A percentile compares a stretch with the other conserved stretches of the same genome.
Conservation (phyloP, 2,329 filamentous ascomycete genomes). For the Aspergillus bombycis region DNA sequence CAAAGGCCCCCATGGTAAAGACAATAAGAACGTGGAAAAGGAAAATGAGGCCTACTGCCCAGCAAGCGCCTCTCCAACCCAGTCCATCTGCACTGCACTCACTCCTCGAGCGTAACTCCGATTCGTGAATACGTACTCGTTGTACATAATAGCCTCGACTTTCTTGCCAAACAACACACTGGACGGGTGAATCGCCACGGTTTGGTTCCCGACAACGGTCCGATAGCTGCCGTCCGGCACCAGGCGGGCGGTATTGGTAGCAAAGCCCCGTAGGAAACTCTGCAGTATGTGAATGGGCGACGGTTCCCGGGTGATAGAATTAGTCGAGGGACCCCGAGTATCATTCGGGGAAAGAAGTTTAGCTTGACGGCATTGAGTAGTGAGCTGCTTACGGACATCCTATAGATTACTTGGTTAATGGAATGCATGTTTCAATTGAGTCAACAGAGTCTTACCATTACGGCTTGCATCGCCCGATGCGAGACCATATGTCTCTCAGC, state of each 20-base stretch:
- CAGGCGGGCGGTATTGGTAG: constrained; percentile 62
- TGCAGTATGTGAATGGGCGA: constrained; percentile 56
- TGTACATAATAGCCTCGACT: constrained; percentile 66
- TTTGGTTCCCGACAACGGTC: constrained; percentile 64
- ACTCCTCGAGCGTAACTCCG: constrained; percentile 65
- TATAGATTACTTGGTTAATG: constrained; percentile 22
- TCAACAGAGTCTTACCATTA: constrained; percentile 51
- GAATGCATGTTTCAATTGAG: background rate
- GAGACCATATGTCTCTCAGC: constrained; percentile 61
- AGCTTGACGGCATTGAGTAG: constrained; percentile 55
- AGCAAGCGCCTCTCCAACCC: constrained; percentile 58
- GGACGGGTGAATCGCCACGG: constrained; percentile 64
- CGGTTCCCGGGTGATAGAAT: constrained; percentile 34
- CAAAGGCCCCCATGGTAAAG: background rate
- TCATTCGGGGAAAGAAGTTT: constrained; percentile 43
- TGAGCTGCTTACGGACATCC: constrained; percentile 66
- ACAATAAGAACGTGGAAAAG: background rate
- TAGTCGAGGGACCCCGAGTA: constrained; percentile 13
- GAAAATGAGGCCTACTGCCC: constrained; percentile 18
- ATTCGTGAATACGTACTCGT: constrained; percentile 68
- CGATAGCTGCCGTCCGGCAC: constrained; percentile 65
- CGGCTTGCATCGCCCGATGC: constrained; percentile 66
- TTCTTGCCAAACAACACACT: constrained; percentile 64
- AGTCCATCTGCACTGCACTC: constrained; percentile 64
- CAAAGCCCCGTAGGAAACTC: constrained; percentile 62